Conservation (phyloP, 1,284 basidiomycete species). For the Naganishia cerealis region DNA sequence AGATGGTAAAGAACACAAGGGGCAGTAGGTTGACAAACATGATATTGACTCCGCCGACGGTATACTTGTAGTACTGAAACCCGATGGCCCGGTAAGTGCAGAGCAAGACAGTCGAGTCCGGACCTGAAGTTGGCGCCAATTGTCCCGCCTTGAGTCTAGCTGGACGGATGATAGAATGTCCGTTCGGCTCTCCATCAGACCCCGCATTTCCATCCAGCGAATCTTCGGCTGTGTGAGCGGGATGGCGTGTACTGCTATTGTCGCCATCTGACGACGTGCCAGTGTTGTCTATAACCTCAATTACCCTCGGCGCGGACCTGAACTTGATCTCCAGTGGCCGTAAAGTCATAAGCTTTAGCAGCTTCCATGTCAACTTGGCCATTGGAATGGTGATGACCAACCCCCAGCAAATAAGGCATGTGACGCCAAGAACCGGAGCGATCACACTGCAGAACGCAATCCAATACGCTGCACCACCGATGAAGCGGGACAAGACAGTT, state of each 20-base stretch:
- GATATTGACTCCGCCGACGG: constrained; percentile 97
- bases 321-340: constrained; percentile 87
- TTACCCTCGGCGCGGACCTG: constrained; percentile 59
- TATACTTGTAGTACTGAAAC: constrained; percentile 97
- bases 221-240: constrained; percentile 36
- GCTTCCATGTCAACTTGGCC: constrained; percentile 93
- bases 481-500: constrained; percentile 47
- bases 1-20: constrained; percentile 90
- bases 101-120: constrained; percentile 79
- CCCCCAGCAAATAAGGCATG: constrained; percentile 87
- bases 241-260: constrained; percentile 19
- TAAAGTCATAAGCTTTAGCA: constrained; percentile 77
- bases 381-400: constrained; percentile 93
- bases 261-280: constrained; percentile 37
- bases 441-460: constrained; percentile 71
- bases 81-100: constrained; percentile 94
- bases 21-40: constrained; percentile 94
- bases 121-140: constrained; percentile 69
- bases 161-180: constrained; percentile 60
- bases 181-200: constrained; percentile 38
- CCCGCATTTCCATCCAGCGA: constrained; percentile 30
- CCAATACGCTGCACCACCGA: constrained; percentile 72
- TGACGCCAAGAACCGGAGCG: constrained; percentile 81
- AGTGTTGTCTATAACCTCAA: constrained; percentile 39
- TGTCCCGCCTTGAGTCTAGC: constrained; percentile 67